Conservation (phyloP, 345 rosid genomes). For the Linum tenue region DNA sequence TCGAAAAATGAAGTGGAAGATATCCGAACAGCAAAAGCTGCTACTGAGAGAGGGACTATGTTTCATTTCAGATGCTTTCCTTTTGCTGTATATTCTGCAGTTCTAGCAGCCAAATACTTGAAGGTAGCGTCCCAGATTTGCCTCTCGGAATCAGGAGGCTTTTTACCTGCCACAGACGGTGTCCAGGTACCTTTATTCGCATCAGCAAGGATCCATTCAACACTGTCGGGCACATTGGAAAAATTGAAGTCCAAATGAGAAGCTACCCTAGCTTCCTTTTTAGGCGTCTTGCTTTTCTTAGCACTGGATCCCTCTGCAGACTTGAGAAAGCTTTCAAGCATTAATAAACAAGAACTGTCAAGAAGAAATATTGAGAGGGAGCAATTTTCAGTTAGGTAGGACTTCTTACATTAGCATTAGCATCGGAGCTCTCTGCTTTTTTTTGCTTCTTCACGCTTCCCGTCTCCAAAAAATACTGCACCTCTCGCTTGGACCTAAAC, state of each 20-base stretch:
- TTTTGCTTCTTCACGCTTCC: slow-evolving; percentile 27
- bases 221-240: slow-evolving; percentile 37
- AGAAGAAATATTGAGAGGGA: neutral
- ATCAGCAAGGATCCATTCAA: slow-evolving; percentile 42
- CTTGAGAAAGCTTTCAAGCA: slow-evolving; percentile 17
- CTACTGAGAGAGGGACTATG: too few relatives aligned
- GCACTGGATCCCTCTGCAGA: slow-evolving; percentile 21
- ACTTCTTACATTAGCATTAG: slow-evolving; percentile 30
- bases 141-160: slow-evolving; percentile 33
- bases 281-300: slow-evolving; percentile 25
- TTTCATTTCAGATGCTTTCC: neutral
- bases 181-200: slow-evolving; percentile 34
- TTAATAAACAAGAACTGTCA: neutral
- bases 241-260: slow-evolving; percentile 35
- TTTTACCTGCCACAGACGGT: slow-evolving; percentile 30
- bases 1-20: too few relatives aligned
- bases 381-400: neutral
- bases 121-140: slow-evolving; percentile 45
- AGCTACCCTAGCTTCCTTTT: slow-evolving; percentile 6
- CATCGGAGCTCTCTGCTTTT: slow-evolving; percentile 23
- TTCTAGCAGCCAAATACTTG: slow-evolving; percentile 18
- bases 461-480: slow-evolving; percentile 33
- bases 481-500: slow-evolving; percentile 47
- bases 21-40: too few relatives aligned
- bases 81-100: neutral